phyloP scores from a whole-genome alignment of 805 yeast genomes.

The Wickerhamomyces ciferrii region DNA sequence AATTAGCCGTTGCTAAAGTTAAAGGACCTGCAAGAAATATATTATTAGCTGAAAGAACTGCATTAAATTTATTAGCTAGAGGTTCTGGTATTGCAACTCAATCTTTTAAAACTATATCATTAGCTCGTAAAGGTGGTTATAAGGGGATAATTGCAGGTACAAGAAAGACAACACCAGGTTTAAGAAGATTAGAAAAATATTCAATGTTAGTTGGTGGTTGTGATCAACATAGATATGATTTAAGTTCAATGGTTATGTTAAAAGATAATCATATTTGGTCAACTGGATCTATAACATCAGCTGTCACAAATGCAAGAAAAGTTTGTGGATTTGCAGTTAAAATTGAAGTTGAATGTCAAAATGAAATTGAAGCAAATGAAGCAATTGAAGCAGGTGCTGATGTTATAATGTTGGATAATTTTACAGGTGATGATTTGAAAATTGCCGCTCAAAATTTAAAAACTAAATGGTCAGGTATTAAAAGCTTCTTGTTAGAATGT shows the following conservation, averaged over 20 bases:
- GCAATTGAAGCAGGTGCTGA: slow-evolving; percentile 96
- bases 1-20: slow-evolving; percentile 73
- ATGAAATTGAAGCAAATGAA: slow-evolving; percentile 81
- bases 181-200: slow-evolving; percentile 82
- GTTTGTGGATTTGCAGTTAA: slow-evolving; percentile 88
- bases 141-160: slow-evolving; percentile 91
- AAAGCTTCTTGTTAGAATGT: slow-evolving; percentile 73
- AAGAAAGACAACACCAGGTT: slow-evolving; percentile 95
- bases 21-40: slow-evolving; percentile 76
- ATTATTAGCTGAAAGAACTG: slow-evolving; percentile 79
- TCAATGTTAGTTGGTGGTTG: slow-evolving; percentile 95
- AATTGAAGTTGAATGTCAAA: slow-evolving; percentile 89
- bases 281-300: slow-evolving; percentile 85
- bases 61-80: slow-evolving; percentile 76
- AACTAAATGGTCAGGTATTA: slow-evolving; percentile 41
- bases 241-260: slow-evolving; percentile 92
- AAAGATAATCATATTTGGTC: slow-evolving; percentile 93
- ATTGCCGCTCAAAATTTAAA: slow-evolving; percentile 62
- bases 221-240: slow-evolving; percentile 87
- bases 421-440: slow-evolving; percentile 59
- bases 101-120: slow-evolving; percentile 46
- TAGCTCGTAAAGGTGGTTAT: slow-evolving; percentile 68
- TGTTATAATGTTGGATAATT: slow-evolving; percentile 91
- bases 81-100: slow-evolving; percentile 86
- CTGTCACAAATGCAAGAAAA: slow-evolving; percentile 68